phyloP scores from a whole-genome alignment of 2,329 filamentous ascomycete species.

The Aspergillus sp. region DNA sequence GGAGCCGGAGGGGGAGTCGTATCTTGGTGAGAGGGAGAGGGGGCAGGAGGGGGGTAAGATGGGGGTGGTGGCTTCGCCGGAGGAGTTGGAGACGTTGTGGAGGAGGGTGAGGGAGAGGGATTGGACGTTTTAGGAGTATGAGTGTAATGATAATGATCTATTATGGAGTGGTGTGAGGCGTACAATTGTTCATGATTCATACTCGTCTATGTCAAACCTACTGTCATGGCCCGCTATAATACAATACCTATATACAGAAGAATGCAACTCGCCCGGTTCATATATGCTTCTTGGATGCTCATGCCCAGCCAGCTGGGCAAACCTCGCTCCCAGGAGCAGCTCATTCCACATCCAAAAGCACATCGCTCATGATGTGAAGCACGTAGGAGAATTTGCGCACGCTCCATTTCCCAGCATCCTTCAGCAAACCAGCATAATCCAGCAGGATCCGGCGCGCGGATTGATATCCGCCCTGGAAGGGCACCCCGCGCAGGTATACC shows the following conservation, averaged over 20 bases:
- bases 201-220: neutral
- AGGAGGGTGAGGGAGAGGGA: slow-evolving; percentile 12
- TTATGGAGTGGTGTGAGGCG: neutral
- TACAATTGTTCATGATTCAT: neutral
- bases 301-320: neutral
- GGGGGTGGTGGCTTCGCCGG: slow-evolving; percentile 15
- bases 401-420: slow-evolving; percentile 54
- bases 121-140: slow-evolving; percentile 2
- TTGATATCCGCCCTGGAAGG: slow-evolving; percentile 51
- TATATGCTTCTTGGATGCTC: neutral
- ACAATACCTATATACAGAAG: neutral
- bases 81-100: slow-evolving; percentile 17
- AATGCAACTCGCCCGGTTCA: too few relatives aligned
- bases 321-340: neutral
- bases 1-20: slow-evolving; percentile 9
- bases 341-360: slow-evolving; percentile 37
- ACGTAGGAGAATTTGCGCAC: slow-evolving; percentile 52
- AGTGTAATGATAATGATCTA: neutral
- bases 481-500: slow-evolving; percentile 49
- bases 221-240: neutral
- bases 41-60: slow-evolving; percentile 5
- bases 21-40: slow-evolving; percentile 6
- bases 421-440: slow-evolving; percentile 53
- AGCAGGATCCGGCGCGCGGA: slow-evolving; percentile 52
- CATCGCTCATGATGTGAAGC: slow-evolving; percentile 56